phyloP scores from a whole-genome alignment of 768 basidiomycete species.

The Psilocybe subaeruginosa region DNA sequence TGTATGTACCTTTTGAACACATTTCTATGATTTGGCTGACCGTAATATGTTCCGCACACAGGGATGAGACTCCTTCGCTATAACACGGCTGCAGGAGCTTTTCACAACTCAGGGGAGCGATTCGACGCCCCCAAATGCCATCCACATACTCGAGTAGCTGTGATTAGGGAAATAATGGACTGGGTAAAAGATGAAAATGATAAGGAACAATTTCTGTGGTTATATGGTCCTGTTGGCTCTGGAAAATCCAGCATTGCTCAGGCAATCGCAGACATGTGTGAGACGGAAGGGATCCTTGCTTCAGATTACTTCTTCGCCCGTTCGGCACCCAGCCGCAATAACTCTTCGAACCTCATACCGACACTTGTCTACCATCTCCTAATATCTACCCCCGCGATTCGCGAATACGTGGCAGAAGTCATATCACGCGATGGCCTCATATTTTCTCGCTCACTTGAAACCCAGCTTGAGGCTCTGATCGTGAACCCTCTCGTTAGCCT shows the following conservation, averaged over 20 bases:
- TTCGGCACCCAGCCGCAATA: not conserved
- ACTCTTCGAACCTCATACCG: not conserved
- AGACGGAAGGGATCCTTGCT: not conserved
- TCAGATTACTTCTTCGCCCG: slow-evolving; percentile 2
- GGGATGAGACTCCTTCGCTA: not conserved
- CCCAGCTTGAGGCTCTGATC: not conserved
- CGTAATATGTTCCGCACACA: too few relatives aligned
- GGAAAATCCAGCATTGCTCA: slow-evolving; percentile 8
- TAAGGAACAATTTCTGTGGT: not conserved
- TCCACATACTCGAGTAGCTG: not conserved
- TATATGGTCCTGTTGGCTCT: slow-evolving; percentile 6
- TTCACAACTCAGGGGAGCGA: slow-evolving; percentile 1
- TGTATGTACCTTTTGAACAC: too few relatives aligned
- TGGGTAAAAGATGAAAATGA: not conserved
- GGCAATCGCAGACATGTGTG: not conserved
- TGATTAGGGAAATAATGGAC: not conserved
- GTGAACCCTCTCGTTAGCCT: not conserved
- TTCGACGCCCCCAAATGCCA: slow-evolving; percentile 5
- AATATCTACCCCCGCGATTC: not conserved
- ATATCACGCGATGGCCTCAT: not conserved
- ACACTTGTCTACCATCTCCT: not conserved
- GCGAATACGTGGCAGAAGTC: not conserved
- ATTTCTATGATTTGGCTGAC: too few relatives aligned
- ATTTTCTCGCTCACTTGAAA: not conserved
- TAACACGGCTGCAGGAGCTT: not conserved